Evolutionary conservation across 1,139 yeast genomes (phyloP).

Genomic region (Spencermartinsiella ligniputridi): DNA sequence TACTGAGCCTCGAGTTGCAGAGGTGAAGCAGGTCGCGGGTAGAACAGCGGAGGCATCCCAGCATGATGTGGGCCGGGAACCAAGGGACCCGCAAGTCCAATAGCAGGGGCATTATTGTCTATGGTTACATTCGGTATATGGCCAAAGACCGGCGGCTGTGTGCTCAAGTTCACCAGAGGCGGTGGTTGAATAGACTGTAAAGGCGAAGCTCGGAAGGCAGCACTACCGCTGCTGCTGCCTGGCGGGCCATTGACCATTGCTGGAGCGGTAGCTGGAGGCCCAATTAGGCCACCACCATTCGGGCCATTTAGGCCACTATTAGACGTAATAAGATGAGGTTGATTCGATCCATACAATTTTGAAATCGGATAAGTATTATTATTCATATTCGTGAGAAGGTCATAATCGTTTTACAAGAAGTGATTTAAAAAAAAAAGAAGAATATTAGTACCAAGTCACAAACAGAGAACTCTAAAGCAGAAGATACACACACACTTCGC

Average conservation of each 20-base stretch:
- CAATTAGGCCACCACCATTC: too few species aligned
- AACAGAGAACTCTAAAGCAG: too few species aligned
- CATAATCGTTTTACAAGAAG: too few species aligned
- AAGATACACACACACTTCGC: too few species aligned
- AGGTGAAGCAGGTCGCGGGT: conserved; percentile 5
- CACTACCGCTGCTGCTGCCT: neutral
- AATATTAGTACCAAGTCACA: too few species aligned
- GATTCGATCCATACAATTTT: neutral
- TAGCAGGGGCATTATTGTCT: neutral
- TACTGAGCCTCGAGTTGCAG: neutral
- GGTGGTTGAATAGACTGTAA: neutral
- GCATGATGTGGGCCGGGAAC: neutral
- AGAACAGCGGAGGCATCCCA: neutral
- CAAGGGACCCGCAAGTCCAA: neutral
- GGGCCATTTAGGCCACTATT: too few species aligned
- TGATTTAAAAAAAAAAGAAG: too few species aligned
- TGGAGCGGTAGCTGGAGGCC: too few species aligned
- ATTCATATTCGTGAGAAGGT: too few species aligned
- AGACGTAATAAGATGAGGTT: too few species aligned
- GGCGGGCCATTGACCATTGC: too few species aligned
- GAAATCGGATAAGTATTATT: neutral
- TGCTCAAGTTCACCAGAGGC: neutral
- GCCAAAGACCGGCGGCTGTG: neutral
- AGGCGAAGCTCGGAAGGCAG: neutral
- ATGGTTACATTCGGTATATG: neutral